Evolutionary conservation across 1,139 yeast genomes (phyloP), one percentile per base, ranked within the genome.

Genomic region (Protomyces arabidopsidicola): DNA sequence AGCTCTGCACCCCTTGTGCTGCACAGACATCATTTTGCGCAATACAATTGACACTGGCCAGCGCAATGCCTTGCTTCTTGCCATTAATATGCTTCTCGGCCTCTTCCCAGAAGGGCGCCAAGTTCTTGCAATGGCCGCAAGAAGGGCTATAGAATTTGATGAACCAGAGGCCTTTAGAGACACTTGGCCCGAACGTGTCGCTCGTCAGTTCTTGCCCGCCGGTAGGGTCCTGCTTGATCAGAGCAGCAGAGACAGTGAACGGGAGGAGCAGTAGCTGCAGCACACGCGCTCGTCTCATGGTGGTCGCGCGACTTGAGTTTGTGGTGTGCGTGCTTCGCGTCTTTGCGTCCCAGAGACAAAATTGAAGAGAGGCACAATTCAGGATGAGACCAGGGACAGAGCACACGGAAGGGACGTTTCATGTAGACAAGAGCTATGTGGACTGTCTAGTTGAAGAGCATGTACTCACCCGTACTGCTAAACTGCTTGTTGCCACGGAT

Each of bases 401-500:
- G 31, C 31, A 27, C 31, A 27, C 8, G 1, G 9, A 3, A 27
- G 31, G 31, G 31, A 5, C 31, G 31, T 27, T 27, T 27, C 31
- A 27, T 27, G 31, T 27, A 27, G 31, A 27, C 31, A 27, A 5
- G 31, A 27, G 31, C 31, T 27, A 27, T 5, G 42, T 2, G 14
- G 14, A 35, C 14, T n/a, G 12, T 2, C 58, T 53, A 60, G 50
- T 60, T 60, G 63, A 53, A 60, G 31, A 56, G 55, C 66, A 64
- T 60, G 57, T 64, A 64, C 57, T 64, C 65, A 38, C 63, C 64
- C 36, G 98, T 93, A 60, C 96, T 88, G 77, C 96, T 87, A 81
- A 93, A 93, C 82, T 93, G 93, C 85, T 91, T 85, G 79, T 95
- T 93, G 72, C 98, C 98, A 81, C 91, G 93, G 74, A 93, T 93